A percentile compares a stretch with the other conserved stretches of the same genome.
Conservation (phyloP, 768 basidiomycete species). For the Lentinula edodes region DNA sequence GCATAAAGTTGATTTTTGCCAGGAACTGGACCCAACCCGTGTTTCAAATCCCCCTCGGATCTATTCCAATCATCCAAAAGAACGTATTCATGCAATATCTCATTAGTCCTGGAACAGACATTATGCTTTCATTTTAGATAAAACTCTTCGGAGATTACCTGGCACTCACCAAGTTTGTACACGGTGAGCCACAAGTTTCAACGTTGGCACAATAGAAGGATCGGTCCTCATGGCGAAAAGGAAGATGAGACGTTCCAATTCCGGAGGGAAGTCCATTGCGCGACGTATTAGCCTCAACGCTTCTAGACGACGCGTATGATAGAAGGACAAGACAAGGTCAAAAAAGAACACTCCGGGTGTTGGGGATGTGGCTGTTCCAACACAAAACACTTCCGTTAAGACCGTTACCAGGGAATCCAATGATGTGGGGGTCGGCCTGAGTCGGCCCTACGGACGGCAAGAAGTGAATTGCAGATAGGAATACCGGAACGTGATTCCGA, state of each 20-base stretch:
- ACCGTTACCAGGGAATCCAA: neutral
- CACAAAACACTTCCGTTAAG: neutral
- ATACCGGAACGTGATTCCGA: neutral
- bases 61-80: constrained; percentile 3
- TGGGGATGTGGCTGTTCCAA: neutral
- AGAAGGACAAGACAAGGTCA: neutral
- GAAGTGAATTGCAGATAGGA: neutral
- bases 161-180: constrained; percentile 2
- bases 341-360: neutral
- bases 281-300: neutral
- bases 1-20: constrained; percentile 3
- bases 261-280: constrained; percentile 3
- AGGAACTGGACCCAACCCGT: neutral
- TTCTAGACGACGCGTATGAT: neutral
- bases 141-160: neutral
- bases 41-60: constrained; percentile 4
- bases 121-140: neutral
- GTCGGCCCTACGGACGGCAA: neutral
- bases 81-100: constrained; percentile 6
- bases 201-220: constrained; percentile 1
- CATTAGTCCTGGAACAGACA: neutral
- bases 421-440: neutral
- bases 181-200: constrained; percentile 6
- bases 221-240: neutral
- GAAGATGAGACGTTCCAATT: constrained; percentile 3